These are phyloP conservation scores for Pseudogymnoascus pannorum DNA, from an alignment of 2,329 filamentous ascomycete species.

Conservation along the genomic window DNA sequence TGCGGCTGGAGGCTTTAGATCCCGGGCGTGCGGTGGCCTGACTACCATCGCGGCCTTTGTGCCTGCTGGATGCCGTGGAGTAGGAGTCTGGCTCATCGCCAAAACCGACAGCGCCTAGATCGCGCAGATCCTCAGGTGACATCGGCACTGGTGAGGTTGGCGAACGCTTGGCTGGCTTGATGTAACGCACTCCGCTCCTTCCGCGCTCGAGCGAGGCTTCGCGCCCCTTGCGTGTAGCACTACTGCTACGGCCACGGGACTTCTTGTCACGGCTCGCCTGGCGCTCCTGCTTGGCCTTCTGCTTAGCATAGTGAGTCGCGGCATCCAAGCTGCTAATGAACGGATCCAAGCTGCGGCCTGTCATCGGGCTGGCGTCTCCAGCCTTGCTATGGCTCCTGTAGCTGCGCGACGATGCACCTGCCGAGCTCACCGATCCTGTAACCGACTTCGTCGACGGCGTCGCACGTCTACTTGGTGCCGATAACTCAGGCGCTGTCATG, in stretches of 20 bases:
- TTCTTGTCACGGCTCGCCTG: constrained; percentile 39
- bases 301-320: constrained; percentile 55
- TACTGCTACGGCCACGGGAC: constrained; percentile 38
- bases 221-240: constrained; percentile 43
- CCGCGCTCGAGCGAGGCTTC: constrained; percentile 66
- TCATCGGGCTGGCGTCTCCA: constrained; percentile 43
- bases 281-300: constrained; percentile 37
- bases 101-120: constrained; percentile 39
- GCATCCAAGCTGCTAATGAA: constrained; percentile 83
- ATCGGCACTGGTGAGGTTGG: constrained; percentile 90
- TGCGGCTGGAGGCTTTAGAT: constrained; percentile 29
- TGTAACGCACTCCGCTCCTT: constrained; percentile 57
- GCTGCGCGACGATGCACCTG: constrained; percentile 42
- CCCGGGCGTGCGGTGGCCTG: constrained; percentile 28
- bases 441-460: constrained; percentile 26
- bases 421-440: constrained; percentile 42
- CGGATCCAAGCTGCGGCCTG: constrained; percentile 64
- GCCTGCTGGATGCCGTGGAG: constrained; percentile 22
- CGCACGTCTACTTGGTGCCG: constrained; percentile 38
- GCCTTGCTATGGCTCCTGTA: constrained; percentile 35
- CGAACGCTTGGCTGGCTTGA: constrained; percentile 72
- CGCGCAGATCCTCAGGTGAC: constrained; percentile 79
- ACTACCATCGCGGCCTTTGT: constrained; percentile 19
- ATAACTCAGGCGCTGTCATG: constrained; percentile 50
- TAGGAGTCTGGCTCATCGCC: constrained; percentile 24